Evolutionary conservation across 1,284 basidiomycete species (phyloP), one percentile per base, ranked within the genome.

Genomic region (Tilletia setariae): DNA sequence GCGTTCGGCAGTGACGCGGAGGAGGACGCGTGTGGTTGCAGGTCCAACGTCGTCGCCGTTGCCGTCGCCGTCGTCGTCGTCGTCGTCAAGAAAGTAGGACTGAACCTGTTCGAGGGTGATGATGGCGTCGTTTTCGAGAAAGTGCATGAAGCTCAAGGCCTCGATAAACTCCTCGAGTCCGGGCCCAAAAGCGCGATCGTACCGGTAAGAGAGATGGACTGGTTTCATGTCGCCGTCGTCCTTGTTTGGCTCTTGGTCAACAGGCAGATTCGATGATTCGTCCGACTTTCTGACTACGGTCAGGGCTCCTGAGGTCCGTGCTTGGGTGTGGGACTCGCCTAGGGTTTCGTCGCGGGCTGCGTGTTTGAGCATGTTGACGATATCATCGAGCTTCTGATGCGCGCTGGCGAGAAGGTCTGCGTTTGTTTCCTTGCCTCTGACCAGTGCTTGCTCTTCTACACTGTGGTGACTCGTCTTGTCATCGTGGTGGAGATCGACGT

Each of bases 131-230:
- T 89, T 86, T 71, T 92, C 88, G 42, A 98, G 87, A 80, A 92
- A 98, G 83, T 95, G 88, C 13, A 91, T 87, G 82, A 97, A 94
- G 72, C 92, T 91, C 68, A 94, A 85, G 0, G 91, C 94, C 82
- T 98, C 95, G 73, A 97, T 93, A 65, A 81, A 82, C 73, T 85
- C 84, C 69, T 85, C 83, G 6, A 85, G 64, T 1, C 83, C 83
- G 1, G 76, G 79, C 8, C 78, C 79, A 19, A 79, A 59, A 21
- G 70, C 73, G 4, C 72, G 68, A 47, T 81, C 79, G 70, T 76
- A 78, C 7, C 79, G 74, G 1, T 70, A 15, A 30, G 53, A 23
- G 53, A 59, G 53, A 19, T 28, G 32, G 28, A 59, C 53, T 8
- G 53, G 53, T 30, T 59, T 21, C n/a, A 28, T 30, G 28, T 59